phyloP scores from a whole-genome alignment of 768 basidiomycete genomes.

The Kondoa subrosea region DNA sequence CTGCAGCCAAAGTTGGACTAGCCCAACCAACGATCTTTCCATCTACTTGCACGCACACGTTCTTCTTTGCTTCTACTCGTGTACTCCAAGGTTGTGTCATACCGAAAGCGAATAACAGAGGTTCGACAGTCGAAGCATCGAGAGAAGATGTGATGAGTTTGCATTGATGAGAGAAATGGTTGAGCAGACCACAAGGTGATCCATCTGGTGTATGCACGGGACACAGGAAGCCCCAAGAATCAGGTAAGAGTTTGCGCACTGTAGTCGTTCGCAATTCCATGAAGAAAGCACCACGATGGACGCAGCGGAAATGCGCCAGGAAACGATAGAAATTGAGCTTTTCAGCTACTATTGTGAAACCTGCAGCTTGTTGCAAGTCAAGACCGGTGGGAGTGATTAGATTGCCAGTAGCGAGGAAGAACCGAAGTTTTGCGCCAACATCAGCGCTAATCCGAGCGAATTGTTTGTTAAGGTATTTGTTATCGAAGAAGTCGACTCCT shows the following conservation, averaged over 20 bases:
- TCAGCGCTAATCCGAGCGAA: constrained; percentile 70
- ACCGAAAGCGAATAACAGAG: constrained; percentile 65
- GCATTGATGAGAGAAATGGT: constrained; percentile 86
- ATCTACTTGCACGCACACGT: constrained; percentile 83
- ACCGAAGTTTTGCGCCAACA: constrained; percentile 70
- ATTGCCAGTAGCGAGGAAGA: constrained; percentile 95
- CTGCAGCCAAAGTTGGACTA: constrained; percentile 49
- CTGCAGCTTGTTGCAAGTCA: constrained; percentile 89
- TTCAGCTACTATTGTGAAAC: constrained; percentile 98
- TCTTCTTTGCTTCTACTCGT: constrained; percentile 61
- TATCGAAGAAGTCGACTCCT: constrained; percentile 71
- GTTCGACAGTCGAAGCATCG: constrained; percentile 49
- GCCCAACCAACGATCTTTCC: constrained; percentile 92
- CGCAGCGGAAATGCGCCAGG: constrained; percentile 93
- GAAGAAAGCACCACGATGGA: constrained; percentile 98
- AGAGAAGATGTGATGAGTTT: constrained; percentile 68
- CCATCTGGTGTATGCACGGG: constrained; percentile 99
- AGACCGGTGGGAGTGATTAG: constrained; percentile 84
- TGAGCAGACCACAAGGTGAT: constrained; percentile 88
- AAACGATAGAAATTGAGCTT: constrained; percentile 98
- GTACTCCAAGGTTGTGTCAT: constrained; percentile 82
- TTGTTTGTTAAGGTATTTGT: constrained; percentile 62
- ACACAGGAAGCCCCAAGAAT: constrained; percentile 97
- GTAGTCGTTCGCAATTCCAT: constrained; percentile 95
- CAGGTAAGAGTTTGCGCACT: constrained; percentile 86